Conservation (phyloP, 1,284 basidiomycete species). For the Pseudozyma thailandica region DNA sequence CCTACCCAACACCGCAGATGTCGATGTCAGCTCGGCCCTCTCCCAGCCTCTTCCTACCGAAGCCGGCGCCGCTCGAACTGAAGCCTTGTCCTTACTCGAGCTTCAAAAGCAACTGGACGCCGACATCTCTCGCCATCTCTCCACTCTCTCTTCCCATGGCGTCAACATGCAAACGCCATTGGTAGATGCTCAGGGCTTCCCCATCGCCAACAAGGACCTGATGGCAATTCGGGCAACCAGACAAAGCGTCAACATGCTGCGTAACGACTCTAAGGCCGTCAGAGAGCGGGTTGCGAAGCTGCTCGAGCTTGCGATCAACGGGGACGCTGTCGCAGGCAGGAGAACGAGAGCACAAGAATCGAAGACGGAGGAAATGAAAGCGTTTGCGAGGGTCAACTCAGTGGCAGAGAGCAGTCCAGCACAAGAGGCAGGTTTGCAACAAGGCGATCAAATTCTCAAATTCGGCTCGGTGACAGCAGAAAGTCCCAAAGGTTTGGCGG, state of each 20-base stretch:
- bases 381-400: constrained; percentile 49
- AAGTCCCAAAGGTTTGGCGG: constrained; percentile 19
- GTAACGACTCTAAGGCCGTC: constrained; percentile 51
- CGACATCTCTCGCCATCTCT: constrained; percentile 32
- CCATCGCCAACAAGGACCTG: constrained; percentile 51
- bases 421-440: constrained; percentile 32
- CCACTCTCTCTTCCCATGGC: constrained; percentile 34
- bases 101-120: constrained; percentile 43
- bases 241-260: constrained; percentile 45
- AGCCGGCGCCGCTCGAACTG: constrained; percentile 19
- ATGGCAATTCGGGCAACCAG: constrained; percentile 53
- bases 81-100: constrained; percentile 34
- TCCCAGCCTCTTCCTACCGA: constrained; percentile 23
- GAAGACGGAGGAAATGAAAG: not conserved
- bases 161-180: constrained; percentile 44
- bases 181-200: constrained; percentile 56
- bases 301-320: constrained; percentile 50
- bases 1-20: constrained; percentile 3
- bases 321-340: constrained; percentile 2
- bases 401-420: constrained; percentile 48
- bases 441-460: constrained; percentile 35
- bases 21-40: constrained; percentile 31
- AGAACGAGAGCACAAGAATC: not conserved
- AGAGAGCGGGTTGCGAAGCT: constrained; percentile 36
- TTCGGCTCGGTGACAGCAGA: constrained; percentile 33